A percentile compares a stretch with the other conserved stretches of the same genome.
phyloP scores from a whole-genome alignment of 129 eudicot species.

The Tagetes erecta region DNA sequence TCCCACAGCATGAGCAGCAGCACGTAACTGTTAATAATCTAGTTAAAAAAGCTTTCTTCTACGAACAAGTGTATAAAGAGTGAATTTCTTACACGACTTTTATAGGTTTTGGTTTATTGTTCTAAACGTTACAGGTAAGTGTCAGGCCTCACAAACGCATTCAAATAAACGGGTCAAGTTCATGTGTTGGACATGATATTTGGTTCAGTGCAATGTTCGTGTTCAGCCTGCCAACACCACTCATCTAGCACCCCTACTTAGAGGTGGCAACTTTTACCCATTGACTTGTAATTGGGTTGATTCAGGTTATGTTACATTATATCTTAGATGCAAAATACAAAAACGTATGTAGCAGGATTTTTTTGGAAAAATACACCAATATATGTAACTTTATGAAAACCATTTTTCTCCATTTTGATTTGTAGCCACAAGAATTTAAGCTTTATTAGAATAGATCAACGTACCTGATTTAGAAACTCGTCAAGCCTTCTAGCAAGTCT shows the following conservation, averaged over 20 bases:
- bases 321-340: background rate
- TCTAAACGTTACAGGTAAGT: too few species aligned
- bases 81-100: too few species aligned
- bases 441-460: constrained; percentile 3
- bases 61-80: too few species aligned
- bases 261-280: background rate
- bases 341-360: background rate
- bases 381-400: background rate
- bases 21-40: constrained; percentile 52
- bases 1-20: constrained; percentile 91
- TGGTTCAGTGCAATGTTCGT: background rate
- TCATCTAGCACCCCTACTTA: background rate
- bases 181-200: background rate
- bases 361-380: background rate
- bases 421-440: background rate
- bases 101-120: too few species aligned
- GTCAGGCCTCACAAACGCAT: too few species aligned
- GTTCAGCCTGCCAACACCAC: background rate
- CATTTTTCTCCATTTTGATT: background rate
- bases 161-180: background rate
- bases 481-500: constrained; percentile 95
- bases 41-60: too few species aligned
- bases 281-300: background rate
- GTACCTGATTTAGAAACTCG: constrained; percentile 94
- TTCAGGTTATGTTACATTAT: background rate